Percentiles rank a stretch among this genome's conserved stretches.
phyloP scores from a whole-genome alignment of 1,139 yeast species.

The Candida tunisiensis region DNA sequence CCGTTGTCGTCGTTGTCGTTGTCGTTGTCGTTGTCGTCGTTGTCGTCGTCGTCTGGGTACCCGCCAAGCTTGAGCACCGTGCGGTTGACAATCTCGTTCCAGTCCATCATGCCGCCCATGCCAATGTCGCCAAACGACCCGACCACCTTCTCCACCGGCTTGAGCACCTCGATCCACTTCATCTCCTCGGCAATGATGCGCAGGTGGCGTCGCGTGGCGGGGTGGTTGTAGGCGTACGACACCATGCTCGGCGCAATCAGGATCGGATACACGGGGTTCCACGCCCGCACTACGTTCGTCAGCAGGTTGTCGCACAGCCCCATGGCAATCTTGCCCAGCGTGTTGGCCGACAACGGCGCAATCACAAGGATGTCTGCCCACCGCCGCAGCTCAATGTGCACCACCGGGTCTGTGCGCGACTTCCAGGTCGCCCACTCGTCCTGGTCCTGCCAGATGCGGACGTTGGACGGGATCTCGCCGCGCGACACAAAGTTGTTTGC shows the following conservation, averaged over 20 bases:
- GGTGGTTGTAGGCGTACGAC: conserved; percentile 75
- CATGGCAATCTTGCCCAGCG: conserved; percentile 74
- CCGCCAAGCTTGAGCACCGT: conserved; percentile 77
- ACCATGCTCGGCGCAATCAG: conserved; percentile 91
- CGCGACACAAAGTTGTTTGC: conserved; percentile 64
- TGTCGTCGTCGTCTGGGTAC: conserved; percentile 76
- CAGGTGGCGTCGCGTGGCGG: conserved; percentile 71
- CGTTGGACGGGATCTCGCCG: conserved; percentile 41
- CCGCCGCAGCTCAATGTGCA: conserved; percentile 81
- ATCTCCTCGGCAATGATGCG: conserved; percentile 63
- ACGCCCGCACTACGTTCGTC: conserved; percentile 78
- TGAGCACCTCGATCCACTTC: conserved; percentile 81
- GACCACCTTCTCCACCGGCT: conserved; percentile 85
- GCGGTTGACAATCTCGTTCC: conserved; percentile 81
- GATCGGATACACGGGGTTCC: conserved; percentile 83
- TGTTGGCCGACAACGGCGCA: conserved; percentile 84
- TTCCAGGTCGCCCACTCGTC: conserved; percentile 93
- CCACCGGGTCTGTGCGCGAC: conserved; percentile 71
- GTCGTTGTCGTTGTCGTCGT: conserved; percentile 53
- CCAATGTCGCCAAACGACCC: conserved; percentile 93
- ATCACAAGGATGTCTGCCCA: conserved; percentile 91
- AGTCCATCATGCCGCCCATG: conserved; percentile 95
- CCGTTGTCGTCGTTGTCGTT: conserved; percentile 25
- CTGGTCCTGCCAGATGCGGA: conserved; percentile 70
- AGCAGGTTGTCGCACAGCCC: conserved; percentile 82